Evolutionary conservation across 108 stramenopile genomes (phyloP).

Genomic region (Fistulifera pelliculosa): DNA sequence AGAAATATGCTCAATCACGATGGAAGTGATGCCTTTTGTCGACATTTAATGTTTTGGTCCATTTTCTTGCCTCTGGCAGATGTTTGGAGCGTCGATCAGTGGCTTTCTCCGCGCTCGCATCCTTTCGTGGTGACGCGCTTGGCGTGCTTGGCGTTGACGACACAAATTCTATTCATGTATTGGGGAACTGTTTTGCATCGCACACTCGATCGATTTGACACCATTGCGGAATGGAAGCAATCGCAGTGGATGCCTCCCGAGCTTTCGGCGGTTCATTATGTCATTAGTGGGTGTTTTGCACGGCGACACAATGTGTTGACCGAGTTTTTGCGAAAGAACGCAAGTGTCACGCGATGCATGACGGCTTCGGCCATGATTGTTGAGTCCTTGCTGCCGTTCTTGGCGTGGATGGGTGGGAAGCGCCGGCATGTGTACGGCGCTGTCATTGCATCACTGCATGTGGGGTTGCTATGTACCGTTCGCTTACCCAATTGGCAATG

Average conservation of each 20-base stretch:
- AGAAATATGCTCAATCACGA: slow-evolving; percentile 7
- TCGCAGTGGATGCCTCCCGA: slow-evolving; percentile 17
- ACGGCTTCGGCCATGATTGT: slow-evolving; percentile 7
- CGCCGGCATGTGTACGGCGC: slow-evolving; percentile 5
- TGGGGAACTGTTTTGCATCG: slow-evolving; percentile 14
- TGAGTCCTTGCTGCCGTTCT: slow-evolving; percentile 7
- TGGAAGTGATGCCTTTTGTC: slow-evolving; percentile 14
- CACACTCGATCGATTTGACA: neutral
- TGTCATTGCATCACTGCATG: slow-evolving; percentile 3
- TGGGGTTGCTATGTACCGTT: slow-evolving; percentile 9
- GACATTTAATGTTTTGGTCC: slow-evolving; percentile 13
- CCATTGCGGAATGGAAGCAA: neutral
- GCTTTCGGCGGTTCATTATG: slow-evolving; percentile 16
- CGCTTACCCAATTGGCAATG: slow-evolving; percentile 13
- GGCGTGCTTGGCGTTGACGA: slow-evolving; percentile 6
- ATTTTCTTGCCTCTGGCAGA: slow-evolving; percentile 9
- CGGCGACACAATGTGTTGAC: neutral
- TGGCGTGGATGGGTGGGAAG: slow-evolving; percentile 3
- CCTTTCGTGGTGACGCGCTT: neutral
- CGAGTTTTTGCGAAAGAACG: slow-evolving; percentile 2
- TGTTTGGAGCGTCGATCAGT: slow-evolving; percentile 15
- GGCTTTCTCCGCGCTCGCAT: neutral
- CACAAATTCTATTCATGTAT: slow-evolving; percentile 21
- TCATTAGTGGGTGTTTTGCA: slow-evolving; percentile 10
- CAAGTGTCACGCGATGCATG: slow-evolving; percentile 3